These are phyloP conservation scores for Ceratobasidium sp. DNA, from an alignment of 1,284 basidiomycete genomes.

Conservation along the genomic window DNA sequence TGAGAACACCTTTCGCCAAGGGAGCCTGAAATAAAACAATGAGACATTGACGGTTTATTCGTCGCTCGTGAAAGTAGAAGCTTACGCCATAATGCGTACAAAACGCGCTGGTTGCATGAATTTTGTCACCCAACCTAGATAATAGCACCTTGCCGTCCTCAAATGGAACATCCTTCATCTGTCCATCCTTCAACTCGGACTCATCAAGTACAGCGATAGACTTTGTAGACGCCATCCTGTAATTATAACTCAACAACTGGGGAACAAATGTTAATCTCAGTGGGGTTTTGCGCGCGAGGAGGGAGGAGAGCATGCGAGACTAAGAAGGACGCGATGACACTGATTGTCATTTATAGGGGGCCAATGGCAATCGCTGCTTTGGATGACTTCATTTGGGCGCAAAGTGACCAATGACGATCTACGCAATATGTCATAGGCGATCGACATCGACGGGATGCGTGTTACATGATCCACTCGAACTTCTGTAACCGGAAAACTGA, in stretches of 20 bases:
- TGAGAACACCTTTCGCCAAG: slow-evolving; percentile 84
- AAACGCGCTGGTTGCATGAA: slow-evolving; percentile 83
- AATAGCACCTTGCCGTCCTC: slow-evolving; percentile 81
- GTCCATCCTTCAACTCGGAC: slow-evolving; percentile 76
- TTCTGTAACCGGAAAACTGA: no score
- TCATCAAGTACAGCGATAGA: slow-evolving; percentile 73
- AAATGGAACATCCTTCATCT: slow-evolving; percentile 88
- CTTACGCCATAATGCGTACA: slow-evolving; percentile 85
- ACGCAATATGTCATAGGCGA: slow-evolving; percentile 14
- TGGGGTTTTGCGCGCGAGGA: background rate
- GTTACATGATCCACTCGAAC: no score
- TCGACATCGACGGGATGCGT: slow-evolving; percentile 24
- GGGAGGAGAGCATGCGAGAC: slow-evolving; percentile 21
- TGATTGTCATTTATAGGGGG: background rate
- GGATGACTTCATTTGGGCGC: slow-evolving; percentile 28
- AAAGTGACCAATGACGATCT: slow-evolving; percentile 15
- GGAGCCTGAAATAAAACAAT: slow-evolving; percentile 48
- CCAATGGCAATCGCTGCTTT: no score
- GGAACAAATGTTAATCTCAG: background rate
- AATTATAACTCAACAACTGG: background rate
- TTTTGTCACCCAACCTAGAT: slow-evolving; percentile 77
- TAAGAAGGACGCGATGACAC: background rate
- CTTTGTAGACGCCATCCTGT: slow-evolving; percentile 59
- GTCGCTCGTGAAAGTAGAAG: slow-evolving; percentile 50
- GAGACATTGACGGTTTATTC: background rate